phyloP scores from a whole-genome alignment of 257 asterid species.

The Linaria vulgaris region DNA sequence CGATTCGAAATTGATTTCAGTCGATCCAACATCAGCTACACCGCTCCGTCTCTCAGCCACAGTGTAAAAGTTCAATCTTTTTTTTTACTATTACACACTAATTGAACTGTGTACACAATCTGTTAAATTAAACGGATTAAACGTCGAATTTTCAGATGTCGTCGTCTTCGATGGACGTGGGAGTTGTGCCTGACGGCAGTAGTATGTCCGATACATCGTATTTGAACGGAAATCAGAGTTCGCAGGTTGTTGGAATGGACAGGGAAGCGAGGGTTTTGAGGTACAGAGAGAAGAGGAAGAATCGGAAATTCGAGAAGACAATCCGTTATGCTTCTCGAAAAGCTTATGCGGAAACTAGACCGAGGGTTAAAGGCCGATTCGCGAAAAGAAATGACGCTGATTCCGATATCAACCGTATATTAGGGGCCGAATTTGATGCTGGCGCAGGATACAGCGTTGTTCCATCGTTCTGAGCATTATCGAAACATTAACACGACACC shows the following conservation, averaged over 20 bases:
- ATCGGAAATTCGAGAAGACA: slow-evolving; percentile 76
- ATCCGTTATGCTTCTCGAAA: slow-evolving; percentile 84
- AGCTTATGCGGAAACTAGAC: slow-evolving; percentile 87
- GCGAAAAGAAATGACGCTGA: slow-evolving; percentile 60
- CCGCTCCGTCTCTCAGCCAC: slow-evolving; percentile 57
- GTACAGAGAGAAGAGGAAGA: slow-evolving; percentile 85
- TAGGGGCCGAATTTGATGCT: slow-evolving; percentile 36
- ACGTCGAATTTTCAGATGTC: slow-evolving; percentile 55
- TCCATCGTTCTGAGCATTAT: slow-evolving; percentile 56
- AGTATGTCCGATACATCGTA: slow-evolving; percentile 60
- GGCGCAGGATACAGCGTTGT: slow-evolving; percentile 53
- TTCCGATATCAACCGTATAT: slow-evolving; percentile 45
- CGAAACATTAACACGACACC: no score
- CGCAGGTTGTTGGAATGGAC: slow-evolving; percentile 50
- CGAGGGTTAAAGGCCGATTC: slow-evolving; percentile 85
- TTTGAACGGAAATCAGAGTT: slow-evolving; percentile 36
- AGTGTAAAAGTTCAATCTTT: slow-evolving; percentile 47
- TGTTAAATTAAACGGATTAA: not conserved
- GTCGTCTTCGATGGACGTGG: slow-evolving; percentile 76
- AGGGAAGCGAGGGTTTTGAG: slow-evolving; percentile 78
- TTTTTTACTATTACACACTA: not conserved
- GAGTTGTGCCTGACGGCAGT: slow-evolving; percentile 79
- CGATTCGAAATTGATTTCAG: slow-evolving; percentile 70
- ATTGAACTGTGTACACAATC: not conserved
- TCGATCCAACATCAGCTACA: slow-evolving; percentile 52